Evolutionary conservation across 106 monocot species (phyloP), one percentile per base, ranked within the genome.

Genomic region (Triglochin maritima): DNA sequence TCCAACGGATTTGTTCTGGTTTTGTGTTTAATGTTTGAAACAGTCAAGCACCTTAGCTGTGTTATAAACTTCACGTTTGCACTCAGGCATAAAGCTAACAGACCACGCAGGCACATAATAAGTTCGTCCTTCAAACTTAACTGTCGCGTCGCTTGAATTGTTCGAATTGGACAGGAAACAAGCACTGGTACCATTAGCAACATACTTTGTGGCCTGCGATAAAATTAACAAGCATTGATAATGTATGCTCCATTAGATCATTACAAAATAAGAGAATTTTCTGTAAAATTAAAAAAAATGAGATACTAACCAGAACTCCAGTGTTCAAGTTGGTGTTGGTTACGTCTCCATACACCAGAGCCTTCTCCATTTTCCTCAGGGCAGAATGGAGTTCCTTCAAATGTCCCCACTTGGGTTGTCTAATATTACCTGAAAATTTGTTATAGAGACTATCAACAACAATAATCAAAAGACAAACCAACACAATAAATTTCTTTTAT

Each of bases 21-120:
- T n/a, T n/a, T n/a, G n/a, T n/a, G n/a, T n/a, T n/a, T n/a, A n/a
- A n/a, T n/a, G n/a, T n/a, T n/a, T n/a, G n/a, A n/a, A n/a, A n/a
- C n/a, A n/a, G n/a, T n/a, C n/a, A n/a, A 5, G 48, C 14, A 51
- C 62, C 46, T 62, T 29, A 7, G 52, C 59, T 48, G 87, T 87
- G 60, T 92, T 92, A 63, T 76, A 87, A 29, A 72, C 73, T 70
- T 83, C 92, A 3, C 64, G 43, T 43, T 79, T 85, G 72, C 92
- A 87, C 14, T 85, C 83, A 41, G 92, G 81, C 44, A 92, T 80
- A 62, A 92, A 6, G 50, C 85, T 87, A 17, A 92, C 79, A 46
- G 92, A 92, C 78, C 78, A 86, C 10, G 84, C 82, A 6, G 92
- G 87, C 8, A 92, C 41, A 11, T 62, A 77, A 60, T 85, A 83